A percentile compares a stretch with the other conserved stretches of the same genome.
These are phyloP conservation scores for Neoscytalidium dimidiatum DNA, from an alignment of 2,329 filamentous ascomycete species.

Conservation along the genomic window DNA sequence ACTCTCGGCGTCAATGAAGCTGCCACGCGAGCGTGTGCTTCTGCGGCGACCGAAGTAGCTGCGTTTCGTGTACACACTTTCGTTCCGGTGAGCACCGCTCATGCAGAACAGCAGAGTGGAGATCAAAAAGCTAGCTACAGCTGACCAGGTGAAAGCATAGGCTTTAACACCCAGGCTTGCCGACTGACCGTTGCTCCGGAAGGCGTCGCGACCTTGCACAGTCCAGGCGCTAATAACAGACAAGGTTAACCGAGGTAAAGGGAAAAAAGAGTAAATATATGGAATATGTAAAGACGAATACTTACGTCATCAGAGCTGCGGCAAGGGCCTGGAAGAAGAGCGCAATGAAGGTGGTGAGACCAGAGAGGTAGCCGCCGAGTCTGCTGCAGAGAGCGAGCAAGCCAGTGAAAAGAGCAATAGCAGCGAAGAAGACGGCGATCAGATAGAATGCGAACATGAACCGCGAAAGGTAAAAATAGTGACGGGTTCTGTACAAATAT, in stretches of 20 bases:
- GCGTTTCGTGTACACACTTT: constrained; percentile 30
- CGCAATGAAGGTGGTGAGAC: constrained; percentile 58
- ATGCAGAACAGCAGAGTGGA: constrained; percentile 68
- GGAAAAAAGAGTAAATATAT: constrained; percentile 1
- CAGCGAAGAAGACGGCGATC: constrained; percentile 78
- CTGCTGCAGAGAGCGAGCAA: constrained; percentile 71
- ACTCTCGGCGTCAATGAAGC: constrained; percentile 57
- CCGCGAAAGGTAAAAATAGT: constrained; percentile 82
- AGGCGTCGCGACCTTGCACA: constrained; percentile 68
- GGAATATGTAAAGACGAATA: constrained; percentile 24
- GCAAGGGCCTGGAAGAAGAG: constrained; percentile 70
- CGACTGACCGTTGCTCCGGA: constrained; percentile 56
- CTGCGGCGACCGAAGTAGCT: constrained; percentile 53
- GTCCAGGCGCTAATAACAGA: constrained; percentile 58
- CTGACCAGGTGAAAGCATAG: constrained; percentile 77
- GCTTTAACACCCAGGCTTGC: constrained; percentile 68
- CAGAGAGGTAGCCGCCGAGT: constrained; percentile 68
- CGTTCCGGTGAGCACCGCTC: constrained; percentile 51
- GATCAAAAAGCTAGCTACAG: constrained; percentile 66
- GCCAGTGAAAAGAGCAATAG: constrained; percentile 66
- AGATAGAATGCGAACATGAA: constrained; percentile 94
- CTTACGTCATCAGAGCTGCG: constrained; percentile 75
- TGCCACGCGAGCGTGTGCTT: constrained; percentile 51
- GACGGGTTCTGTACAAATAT: constrained; percentile 43
- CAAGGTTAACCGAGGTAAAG: not conserved